Conservation (phyloP, 2,329 filamentous ascomycete genomes). For the Capronia coronata region DNA sequence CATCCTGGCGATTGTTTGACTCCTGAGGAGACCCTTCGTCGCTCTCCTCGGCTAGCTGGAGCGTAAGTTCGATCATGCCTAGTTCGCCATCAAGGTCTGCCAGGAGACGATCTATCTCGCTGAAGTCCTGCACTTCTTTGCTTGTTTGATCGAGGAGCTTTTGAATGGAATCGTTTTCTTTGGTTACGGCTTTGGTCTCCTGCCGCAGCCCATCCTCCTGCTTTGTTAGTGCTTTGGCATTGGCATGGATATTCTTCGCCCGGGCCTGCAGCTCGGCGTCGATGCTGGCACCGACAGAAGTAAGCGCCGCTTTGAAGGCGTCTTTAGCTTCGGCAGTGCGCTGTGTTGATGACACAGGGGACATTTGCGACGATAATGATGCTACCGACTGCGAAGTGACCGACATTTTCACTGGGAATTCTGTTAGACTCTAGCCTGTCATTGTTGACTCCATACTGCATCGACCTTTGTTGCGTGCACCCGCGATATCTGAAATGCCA, state of each 20-base stretch:
- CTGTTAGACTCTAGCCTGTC: background rate
- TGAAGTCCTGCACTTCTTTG: constrained; percentile 33
- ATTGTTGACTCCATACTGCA: background rate
- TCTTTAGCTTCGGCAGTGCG: constrained; percentile 39
- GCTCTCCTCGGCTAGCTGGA: constrained; percentile 34
- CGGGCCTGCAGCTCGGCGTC: constrained; percentile 50
- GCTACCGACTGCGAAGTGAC: constrained; percentile 8
- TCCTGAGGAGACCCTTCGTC: constrained; percentile 26
- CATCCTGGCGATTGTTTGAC: no score
- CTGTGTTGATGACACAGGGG: constrained; percentile 27
- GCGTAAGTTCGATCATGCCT: constrained; percentile 39
- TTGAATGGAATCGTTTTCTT: constrained; percentile 50
- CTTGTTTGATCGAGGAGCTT: constrained; percentile 50
- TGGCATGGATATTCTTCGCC: constrained; percentile 51
- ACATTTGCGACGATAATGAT: constrained; percentile 10
- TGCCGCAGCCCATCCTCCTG: constrained; percentile 51
- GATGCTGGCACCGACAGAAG: constrained; percentile 42
- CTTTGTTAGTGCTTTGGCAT: constrained; percentile 47
- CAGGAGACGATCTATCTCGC: constrained; percentile 18
- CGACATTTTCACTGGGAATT: constrained; percentile 9
- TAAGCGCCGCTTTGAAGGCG: constrained; percentile 42
- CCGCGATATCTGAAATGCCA: no score
- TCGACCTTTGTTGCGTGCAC: background rate
- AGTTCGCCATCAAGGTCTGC: constrained; percentile 21
- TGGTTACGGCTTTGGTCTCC: constrained; percentile 45